These are phyloP conservation scores for Selaginella tamariscina DNA, from an alignment of 75 land plant genomes.

Conservation along the genomic window DNA sequence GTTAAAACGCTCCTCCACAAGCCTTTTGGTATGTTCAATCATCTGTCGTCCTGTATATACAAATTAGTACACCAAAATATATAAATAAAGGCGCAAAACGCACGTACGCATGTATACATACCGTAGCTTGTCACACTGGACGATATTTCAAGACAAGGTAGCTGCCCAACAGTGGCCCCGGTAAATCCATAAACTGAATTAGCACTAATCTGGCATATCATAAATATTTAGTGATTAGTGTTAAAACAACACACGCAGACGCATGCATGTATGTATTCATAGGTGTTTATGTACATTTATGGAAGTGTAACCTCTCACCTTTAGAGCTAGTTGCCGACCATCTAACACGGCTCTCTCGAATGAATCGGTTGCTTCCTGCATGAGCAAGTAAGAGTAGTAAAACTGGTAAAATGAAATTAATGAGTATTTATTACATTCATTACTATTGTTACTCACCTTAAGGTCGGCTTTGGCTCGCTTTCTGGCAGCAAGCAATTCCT, in stretches of 20 bases:
- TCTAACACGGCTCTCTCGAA: constrained; percentile 92
- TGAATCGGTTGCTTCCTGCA: constrained; percentile 94
- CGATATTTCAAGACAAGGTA: constrained; percentile 95
- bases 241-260: too few species aligned
- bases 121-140: constrained; percentile 99
- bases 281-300: too few species aligned
- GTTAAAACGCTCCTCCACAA: constrained; percentile 87
- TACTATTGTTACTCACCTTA: too few species aligned
- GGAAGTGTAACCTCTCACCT: too few species aligned
- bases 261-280: too few species aligned
- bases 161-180: constrained; percentile 88
- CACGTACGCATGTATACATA: constrained; percentile 13
- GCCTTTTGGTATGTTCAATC: constrained; percentile 96
- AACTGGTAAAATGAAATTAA: not conserved
- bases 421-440: too few species aligned
- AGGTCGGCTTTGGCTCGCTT: constrained; percentile 96
- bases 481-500: constrained; percentile 84
- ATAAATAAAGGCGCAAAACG: not conserved
- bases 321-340: constrained; percentile 93
- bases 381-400: not conserved
- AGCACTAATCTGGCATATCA: constrained; percentile 67
- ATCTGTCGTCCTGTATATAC: constrained; percentile 68
- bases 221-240: too few species aligned
- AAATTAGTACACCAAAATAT: not conserved
- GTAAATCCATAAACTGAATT: constrained; percentile 99